Evolutionary conservation across 2,329 filamentous ascomycete genomes (phyloP).

Genomic region (Botrytis fragariae): DNA sequence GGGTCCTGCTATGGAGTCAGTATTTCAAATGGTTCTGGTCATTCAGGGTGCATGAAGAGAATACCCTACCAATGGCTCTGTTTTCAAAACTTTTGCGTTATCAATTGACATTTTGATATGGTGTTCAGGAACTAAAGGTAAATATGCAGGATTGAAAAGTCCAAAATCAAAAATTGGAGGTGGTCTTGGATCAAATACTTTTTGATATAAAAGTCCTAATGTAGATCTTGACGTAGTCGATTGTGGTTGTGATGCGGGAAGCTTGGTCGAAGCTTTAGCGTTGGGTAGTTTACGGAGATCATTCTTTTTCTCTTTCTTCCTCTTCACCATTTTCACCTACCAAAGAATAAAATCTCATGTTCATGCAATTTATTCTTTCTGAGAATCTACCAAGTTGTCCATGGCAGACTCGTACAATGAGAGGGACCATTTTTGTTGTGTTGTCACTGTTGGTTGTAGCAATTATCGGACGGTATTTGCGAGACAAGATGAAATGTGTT

Average conservation of each 20-base stretch:
- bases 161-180: too few species aligned
- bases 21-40: background rate
- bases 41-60: background rate
- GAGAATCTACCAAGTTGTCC: background rate
- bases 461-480: background rate
- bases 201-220: slow-evolving; percentile 13
- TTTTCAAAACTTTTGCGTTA: slow-evolving; percentile 12
- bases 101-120: slow-evolving; percentile 9
- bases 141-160: background rate
- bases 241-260: background rate
- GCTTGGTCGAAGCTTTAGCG: slow-evolving; percentile 1
- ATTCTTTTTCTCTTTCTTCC: background rate
- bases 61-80: slow-evolving; percentile 14
- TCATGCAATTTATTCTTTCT: background rate
- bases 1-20: slow-evolving; percentile 25
- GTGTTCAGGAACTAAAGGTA: background rate
- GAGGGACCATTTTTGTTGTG: background rate
- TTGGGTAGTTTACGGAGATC: background rate
- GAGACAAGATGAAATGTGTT: slow-evolving; percentile 2
- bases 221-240: slow-evolving; percentile 13
- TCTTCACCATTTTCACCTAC: slow-evolving; percentile 2
- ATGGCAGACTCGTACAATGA: background rate
- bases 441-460: background rate
- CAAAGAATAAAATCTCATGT: background rate
- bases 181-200: slow-evolving; percentile 4